phyloP scores from a whole-genome alignment of 345 rosid species.

The Limnanthes douglasii region DNA sequence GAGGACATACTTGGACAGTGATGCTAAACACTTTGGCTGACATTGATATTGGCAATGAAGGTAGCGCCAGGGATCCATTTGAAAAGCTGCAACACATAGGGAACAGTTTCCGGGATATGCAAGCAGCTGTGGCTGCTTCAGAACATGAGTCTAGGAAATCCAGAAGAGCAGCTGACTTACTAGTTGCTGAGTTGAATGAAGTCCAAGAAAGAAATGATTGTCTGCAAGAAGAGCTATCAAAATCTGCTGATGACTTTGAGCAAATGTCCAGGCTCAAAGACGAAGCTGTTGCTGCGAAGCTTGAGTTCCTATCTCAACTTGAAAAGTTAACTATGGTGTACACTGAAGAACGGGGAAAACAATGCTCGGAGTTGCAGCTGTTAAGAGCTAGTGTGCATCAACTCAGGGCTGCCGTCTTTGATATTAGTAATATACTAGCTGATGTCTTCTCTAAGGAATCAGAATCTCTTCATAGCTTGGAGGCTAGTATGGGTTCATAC shows the following conservation, averaged over 20 bases:
- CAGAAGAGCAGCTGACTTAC: slow-evolving; percentile 74
- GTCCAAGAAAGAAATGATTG: slow-evolving; percentile 88
- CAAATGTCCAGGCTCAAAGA: slow-evolving; percentile 41
- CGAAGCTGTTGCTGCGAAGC: slow-evolving; percentile 41
- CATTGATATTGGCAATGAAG: slow-evolving; percentile 45
- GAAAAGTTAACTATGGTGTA: slow-evolving; percentile 28
- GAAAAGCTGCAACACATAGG: slow-evolving; percentile 43
- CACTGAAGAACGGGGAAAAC: slow-evolving; percentile 37
- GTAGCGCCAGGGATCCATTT: slow-evolving; percentile 34
- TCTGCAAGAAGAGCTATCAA: slow-evolving; percentile 66
- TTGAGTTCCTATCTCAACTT: slow-evolving; percentile 36
- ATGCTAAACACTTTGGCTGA: slow-evolving; percentile 29
- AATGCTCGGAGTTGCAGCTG: slow-evolving; percentile 25
- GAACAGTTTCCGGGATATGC: slow-evolving; percentile 38
- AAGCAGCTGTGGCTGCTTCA: slow-evolving; percentile 30
- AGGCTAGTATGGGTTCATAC: slow-evolving; percentile 30
- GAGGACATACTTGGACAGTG: slow-evolving; percentile 28
- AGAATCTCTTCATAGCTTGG: slow-evolving; percentile 47
- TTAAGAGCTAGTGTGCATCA: slow-evolving; percentile 29
- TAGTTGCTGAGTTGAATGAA: slow-evolving; percentile 81
- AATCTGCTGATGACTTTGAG: slow-evolving; percentile 25
- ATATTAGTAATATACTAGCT: slow-evolving; percentile 22
- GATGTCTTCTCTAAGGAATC: slow-evolving; percentile 41
- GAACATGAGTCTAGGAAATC: slow-evolving; percentile 72
- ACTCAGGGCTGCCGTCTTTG: slow-evolving; percentile 30